phyloP scores from a whole-genome alignment of 768 basidiomycete genomes.

The Cystobasidium ongulense region DNA sequence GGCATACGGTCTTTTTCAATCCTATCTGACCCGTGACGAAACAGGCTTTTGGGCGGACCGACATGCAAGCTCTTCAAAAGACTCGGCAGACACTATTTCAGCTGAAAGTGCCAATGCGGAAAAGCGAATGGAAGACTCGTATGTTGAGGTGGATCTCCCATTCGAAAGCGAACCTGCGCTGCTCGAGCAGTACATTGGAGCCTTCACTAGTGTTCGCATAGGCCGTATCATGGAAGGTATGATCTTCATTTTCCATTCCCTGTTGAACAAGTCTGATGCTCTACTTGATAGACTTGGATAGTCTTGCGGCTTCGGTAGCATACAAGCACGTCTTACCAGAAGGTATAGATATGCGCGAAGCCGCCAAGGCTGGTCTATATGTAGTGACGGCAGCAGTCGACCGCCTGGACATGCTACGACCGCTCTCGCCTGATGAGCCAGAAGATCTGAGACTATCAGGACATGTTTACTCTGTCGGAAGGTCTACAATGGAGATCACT shows the following conservation, averaged over 20 bases:
- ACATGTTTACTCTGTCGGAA: slow-evolving; percentile 36
- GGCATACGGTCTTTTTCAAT: not conserved
- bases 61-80: not conserved
- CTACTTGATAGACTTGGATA: slow-evolving; percentile 28
- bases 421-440: slow-evolving; percentile 29
- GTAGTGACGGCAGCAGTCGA: slow-evolving; percentile 42
- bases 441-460: slow-evolving; percentile 40
- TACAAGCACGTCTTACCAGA: slow-evolving; percentile 38
- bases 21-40: not conserved
- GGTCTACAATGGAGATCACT: slow-evolving; percentile 39
- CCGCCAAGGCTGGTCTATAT: slow-evolving; percentile 36
- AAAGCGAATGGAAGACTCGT: slow-evolving; percentile 31
- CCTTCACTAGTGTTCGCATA: slow-evolving; percentile 31
- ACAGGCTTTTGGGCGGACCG: slow-evolving; percentile 29
- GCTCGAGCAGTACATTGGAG: slow-evolving; percentile 37
- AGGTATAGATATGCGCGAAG: slow-evolving; percentile 19
- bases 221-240: slow-evolving; percentile 38
- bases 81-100: not conserved
- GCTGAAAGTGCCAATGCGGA: not conserved
- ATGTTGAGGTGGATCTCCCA: slow-evolving; percentile 32
- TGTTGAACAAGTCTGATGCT: not conserved
- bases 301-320: slow-evolving; percentile 28
- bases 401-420: slow-evolving; percentile 38
- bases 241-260: not conserved
- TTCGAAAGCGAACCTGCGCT: slow-evolving; percentile 31